These are phyloP conservation scores for Globisporangium megalacanthum DNA, from an alignment of 352 stramenopile species.

Conservation along the genomic window DNA sequence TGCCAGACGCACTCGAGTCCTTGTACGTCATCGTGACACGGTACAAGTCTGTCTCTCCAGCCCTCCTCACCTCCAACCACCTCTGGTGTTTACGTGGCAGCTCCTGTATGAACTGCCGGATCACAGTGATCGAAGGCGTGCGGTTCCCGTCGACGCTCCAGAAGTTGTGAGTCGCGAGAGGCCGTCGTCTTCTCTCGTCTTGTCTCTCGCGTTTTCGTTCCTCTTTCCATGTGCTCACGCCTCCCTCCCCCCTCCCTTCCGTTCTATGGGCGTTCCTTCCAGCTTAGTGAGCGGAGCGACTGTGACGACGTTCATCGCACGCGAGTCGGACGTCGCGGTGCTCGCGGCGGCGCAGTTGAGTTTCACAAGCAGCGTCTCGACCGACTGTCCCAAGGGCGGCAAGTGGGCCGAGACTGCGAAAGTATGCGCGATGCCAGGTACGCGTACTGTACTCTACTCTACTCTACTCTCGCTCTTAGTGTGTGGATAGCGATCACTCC, in stretches of 20 bases:
- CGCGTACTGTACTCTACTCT: not conserved
- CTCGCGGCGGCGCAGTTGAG: conserved; percentile 3
- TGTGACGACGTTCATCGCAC: conserved; percentile 27
- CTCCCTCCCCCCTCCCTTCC: conserved; percentile 6
- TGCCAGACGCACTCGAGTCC: conserved; percentile 34
- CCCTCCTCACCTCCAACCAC: not conserved
- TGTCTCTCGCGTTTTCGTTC: not conserved
- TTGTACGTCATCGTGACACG: conserved; percentile 13
- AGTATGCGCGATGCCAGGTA: not conserved
- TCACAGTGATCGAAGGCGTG: conserved; percentile 20
- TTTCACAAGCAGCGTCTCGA: not conserved
- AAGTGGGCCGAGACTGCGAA: not conserved
- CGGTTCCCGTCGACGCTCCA: conserved; percentile 25
- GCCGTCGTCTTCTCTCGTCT: not conserved
- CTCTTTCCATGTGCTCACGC: not conserved
- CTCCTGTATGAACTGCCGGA: conserved; percentile 14
- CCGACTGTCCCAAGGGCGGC: not conserved
- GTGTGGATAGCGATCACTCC: not conserved
- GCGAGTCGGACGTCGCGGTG: conserved; percentile 28
- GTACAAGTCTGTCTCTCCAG: not conserved
- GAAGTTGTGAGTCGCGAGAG: conserved; percentile 21
- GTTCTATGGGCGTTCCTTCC: not conserved
- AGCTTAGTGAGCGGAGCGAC: conserved; percentile 16
- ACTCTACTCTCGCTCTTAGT: not conserved
- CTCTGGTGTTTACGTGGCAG: not conserved